Percentiles rank a stretch among this genome's conserved stretches.
phyloP scores from a whole-genome alignment of 2,329 filamentous ascomycete genomes.

The Colletotrichum sp. region DNA sequence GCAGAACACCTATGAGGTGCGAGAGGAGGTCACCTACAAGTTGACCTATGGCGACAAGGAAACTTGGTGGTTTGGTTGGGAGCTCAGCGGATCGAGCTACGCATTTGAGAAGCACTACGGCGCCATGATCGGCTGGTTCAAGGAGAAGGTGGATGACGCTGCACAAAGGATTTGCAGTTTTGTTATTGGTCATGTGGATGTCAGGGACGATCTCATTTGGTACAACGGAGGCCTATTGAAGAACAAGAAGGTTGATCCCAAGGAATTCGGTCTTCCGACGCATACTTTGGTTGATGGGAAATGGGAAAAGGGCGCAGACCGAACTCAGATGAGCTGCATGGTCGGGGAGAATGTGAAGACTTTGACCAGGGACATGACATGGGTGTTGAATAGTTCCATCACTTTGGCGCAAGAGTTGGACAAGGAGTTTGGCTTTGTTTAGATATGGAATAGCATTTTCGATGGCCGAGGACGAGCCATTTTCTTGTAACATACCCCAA shows the following conservation, averaged over 20 bases:
- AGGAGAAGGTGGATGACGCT: not conserved
- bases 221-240: slow-evolving; percentile 48
- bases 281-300: slow-evolving; percentile 42
- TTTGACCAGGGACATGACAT: not conserved
- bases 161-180: slow-evolving; percentile 40
- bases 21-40: slow-evolving; percentile 43
- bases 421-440: not conserved
- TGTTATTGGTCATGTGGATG: slow-evolving; percentile 46
- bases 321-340: slow-evolving; percentile 43
- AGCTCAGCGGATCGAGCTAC: slow-evolving; percentile 41
- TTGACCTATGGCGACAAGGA: slow-evolving; percentile 51
- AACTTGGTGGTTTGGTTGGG: slow-evolving; percentile 49
- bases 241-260: slow-evolving; percentile 36
- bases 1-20: slow-evolving; percentile 46
- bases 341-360: not conserved
- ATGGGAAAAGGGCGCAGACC: slow-evolving; percentile 38
- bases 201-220: slow-evolving; percentile 41
- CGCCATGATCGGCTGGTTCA: slow-evolving; percentile 40
- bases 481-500: too few species aligned
- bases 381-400: not conserved
- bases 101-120: slow-evolving; percentile 46
- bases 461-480: too few species aligned
- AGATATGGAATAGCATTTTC: not conserved
- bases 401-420: not conserved
- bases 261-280: slow-evolving; percentile 38